Evolutionary conservation across 345 rosid species (phyloP).

Genomic region (Eucalyptus dawsonii): DNA sequence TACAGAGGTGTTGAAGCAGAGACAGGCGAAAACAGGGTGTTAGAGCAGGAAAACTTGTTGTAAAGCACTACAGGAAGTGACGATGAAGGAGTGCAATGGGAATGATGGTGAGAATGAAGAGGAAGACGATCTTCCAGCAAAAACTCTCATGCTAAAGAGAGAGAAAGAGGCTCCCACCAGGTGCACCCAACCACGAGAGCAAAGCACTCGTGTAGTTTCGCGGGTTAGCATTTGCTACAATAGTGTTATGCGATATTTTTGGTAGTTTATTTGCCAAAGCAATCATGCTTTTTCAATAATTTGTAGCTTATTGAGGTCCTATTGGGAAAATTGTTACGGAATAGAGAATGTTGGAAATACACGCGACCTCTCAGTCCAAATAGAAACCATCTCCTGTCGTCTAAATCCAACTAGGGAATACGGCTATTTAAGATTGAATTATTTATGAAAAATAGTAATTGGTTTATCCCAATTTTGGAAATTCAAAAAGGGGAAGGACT

Average conservation of each 20-base stretch:
- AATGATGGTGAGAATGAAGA: neutral
- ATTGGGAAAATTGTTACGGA: neutral
- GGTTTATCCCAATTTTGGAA: neutral
- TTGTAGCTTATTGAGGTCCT: neutral
- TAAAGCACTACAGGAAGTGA: neutral
- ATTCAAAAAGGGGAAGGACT: neutral
- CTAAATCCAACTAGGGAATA: neutral
- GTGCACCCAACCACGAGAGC: neutral
- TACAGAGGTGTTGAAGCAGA: neutral
- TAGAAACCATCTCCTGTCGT: neutral
- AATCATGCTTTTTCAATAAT: neutral
- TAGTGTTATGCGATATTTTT: neutral
- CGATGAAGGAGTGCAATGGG: neutral
- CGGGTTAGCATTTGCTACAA: neutral
- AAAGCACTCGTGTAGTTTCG: neutral
- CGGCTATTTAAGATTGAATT: neutral
- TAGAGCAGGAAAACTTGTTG: neutral
- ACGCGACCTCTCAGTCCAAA: neutral
- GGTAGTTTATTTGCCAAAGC: neutral
- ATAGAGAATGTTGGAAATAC: neutral
- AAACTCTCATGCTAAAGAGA: neutral
- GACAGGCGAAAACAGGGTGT: neutral
- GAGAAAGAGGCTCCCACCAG: neutral
- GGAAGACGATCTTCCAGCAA: neutral
- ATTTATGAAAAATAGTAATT: neutral